Conservation (phyloP, 2,329 filamentous ascomycete genomes). For the Proliferodiscus dingleyae region DNA sequence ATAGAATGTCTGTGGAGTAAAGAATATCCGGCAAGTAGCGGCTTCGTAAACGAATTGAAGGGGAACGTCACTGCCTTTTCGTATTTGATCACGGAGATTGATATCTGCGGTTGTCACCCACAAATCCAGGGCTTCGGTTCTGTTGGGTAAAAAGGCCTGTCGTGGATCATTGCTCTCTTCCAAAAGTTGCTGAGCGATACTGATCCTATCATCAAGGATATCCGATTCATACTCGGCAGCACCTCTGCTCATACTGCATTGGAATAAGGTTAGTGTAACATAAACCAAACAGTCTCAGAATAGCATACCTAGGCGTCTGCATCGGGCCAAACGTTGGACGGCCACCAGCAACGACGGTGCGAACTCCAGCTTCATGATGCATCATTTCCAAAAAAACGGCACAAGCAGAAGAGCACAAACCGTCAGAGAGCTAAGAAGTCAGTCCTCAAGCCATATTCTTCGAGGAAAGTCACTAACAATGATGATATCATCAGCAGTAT, state of each 20-base stretch:
- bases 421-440: slow-evolving; percentile 45
- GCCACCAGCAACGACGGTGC: slow-evolving; percentile 49
- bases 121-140: slow-evolving; percentile 10
- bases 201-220: slow-evolving; percentile 19
- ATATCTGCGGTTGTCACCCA: slow-evolving; percentile 32
- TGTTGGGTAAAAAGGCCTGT: slow-evolving; percentile 22
- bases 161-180: slow-evolving; percentile 10
- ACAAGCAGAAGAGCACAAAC: slow-evolving; percentile 55
- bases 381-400: slow-evolving; percentile 52
- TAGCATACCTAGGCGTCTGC: slow-evolving; percentile 43
- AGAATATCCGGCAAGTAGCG: slow-evolving; percentile 55
- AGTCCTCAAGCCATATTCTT: slow-evolving; percentile 25
- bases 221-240: slow-evolving; percentile 33
- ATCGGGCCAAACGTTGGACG: slow-evolving; percentile 42
- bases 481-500: slow-evolving; percentile 38
- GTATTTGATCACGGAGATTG: slow-evolving; percentile 38
- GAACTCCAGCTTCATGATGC: slow-evolving; percentile 46
- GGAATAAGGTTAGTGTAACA: too few species aligned
- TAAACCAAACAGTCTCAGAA: too few species aligned
- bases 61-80: slow-evolving; percentile 33
- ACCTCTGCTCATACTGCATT: slow-evolving; percentile 52
- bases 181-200: slow-evolving; percentile 22
- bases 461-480: slow-evolving; percentile 24
- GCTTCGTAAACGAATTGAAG: slow-evolving; percentile 56
- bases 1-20: slow-evolving; percentile 45